A percentile compares a stretch with the other conserved stretches of the same genome.
phyloP scores from a whole-genome alignment of 2,329 filamentous ascomycete genomes.

The Sphaerostilbella broomeana region DNA sequence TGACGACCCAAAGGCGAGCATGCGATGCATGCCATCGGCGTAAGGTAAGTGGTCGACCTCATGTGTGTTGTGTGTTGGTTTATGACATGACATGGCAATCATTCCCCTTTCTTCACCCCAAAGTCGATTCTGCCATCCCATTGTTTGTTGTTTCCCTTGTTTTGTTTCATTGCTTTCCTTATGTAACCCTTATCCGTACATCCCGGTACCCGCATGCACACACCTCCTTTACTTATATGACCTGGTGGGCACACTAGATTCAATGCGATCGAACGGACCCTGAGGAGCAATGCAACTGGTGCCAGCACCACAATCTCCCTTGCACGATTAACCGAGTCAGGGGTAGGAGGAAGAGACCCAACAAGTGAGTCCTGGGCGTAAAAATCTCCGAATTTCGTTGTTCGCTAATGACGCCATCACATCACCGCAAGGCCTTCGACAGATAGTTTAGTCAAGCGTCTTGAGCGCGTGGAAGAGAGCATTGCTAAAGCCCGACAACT shows the following conservation, averaged over 20 bases:
- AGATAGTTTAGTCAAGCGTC: slow-evolving; percentile 30
- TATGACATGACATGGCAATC: no score
- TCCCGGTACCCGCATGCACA: background rate
- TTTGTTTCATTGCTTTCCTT: background rate
- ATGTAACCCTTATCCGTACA: no score
- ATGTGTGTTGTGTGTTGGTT: no score
- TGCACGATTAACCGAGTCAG: slow-evolving; percentile 36
- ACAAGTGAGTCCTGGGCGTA: slow-evolving; percentile 13
- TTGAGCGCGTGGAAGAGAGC: slow-evolving; percentile 34
- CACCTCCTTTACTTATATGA: slow-evolving; percentile 12
- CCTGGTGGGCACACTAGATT: slow-evolving; percentile 29
- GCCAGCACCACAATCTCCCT: slow-evolving; percentile 38
- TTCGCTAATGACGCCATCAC: slow-evolving; percentile 7
- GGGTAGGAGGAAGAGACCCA: slow-evolving; percentile 16
- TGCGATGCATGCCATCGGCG: slow-evolving; percentile 44
- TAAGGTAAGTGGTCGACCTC: no score
- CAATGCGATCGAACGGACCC: slow-evolving; percentile 41
- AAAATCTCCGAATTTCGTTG: no score
- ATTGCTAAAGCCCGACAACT: slow-evolving; percentile 18
- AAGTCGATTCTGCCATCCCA: no score
- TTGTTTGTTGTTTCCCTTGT: slow-evolving; percentile 2
- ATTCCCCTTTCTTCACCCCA: no score
- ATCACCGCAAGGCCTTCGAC: slow-evolving; percentile 11
- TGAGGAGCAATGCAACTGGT: slow-evolving; percentile 40
- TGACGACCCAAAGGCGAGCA: slow-evolving; percentile 23